Conservation (phyloP, 768 basidiomycete species). For the Trametes punicea region DNA sequence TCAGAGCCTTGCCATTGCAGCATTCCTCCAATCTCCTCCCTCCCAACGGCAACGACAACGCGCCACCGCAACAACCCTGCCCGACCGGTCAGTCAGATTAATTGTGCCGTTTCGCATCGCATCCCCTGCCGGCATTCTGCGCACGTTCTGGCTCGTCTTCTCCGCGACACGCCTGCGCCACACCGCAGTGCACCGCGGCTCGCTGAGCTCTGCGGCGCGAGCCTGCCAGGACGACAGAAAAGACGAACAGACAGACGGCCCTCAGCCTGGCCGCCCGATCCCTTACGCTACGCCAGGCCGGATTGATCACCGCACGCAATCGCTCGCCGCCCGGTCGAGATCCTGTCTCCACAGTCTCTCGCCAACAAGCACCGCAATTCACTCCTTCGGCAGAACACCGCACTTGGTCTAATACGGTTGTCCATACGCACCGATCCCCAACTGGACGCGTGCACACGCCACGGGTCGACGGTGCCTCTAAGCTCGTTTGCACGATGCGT, state of each 20-base stretch:
- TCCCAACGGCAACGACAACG: constrained; percentile 9
- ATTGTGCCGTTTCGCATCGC: constrained; percentile 1
- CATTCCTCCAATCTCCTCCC: constrained; percentile 10
- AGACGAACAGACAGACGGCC: neutral
- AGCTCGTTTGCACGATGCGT: neutral
- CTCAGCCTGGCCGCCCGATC: neutral
- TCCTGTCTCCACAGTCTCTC: constrained; percentile 6
- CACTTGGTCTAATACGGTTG: constrained; percentile 9
- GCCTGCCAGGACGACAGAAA: neutral
- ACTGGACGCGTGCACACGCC: neutral
- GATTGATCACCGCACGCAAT: constrained; percentile 11
- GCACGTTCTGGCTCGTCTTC: neutral
- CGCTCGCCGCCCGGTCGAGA: constrained; percentile 13
- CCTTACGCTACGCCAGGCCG: neutral
- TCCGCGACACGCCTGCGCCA: constrained; percentile 9
- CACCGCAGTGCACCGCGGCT: neutral
- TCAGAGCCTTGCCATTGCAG: constrained; percentile 2
- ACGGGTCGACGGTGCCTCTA: constrained; percentile 11
- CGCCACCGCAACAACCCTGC: neutral
- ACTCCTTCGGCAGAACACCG: constrained; percentile 16
- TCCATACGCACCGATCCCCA: constrained; percentile 5
- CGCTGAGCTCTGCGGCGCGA: neutral
- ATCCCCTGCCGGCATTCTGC: constrained; percentile 1
- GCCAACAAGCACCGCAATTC: constrained; percentile 11
- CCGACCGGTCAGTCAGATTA: constrained; percentile 13